Conservation (phyloP, 2,329 filamentous ascomycete genomes). For the Penicillium concentricum region DNA sequence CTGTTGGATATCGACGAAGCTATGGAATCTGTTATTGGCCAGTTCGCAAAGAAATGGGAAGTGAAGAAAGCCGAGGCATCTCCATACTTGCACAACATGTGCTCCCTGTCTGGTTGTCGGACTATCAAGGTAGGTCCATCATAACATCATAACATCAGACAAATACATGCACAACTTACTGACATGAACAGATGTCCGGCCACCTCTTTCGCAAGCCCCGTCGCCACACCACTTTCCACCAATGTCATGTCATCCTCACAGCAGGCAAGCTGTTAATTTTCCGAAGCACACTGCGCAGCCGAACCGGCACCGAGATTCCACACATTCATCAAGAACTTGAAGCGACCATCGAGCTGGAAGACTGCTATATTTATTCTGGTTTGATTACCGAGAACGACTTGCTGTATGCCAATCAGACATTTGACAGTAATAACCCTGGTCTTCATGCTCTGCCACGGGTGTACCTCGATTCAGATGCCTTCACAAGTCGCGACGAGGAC, state of each 20-base stretch:
- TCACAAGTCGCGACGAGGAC: constrained; percentile 63
- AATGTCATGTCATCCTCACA: constrained; percentile 60
- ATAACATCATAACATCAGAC: not conserved
- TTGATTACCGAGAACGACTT: constrained; percentile 62
- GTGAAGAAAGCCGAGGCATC: constrained; percentile 63
- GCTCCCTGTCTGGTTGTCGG: constrained; percentile 62
- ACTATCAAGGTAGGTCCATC: constrained; percentile 49
- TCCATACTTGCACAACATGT: constrained; percentile 66
- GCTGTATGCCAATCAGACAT: constrained; percentile 63
- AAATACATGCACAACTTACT: not conserved
- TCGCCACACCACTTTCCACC: constrained; percentile 60
- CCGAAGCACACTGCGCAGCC: constrained; percentile 56
- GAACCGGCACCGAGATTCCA: constrained; percentile 55
- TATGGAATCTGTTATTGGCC: constrained; percentile 63
- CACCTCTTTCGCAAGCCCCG: constrained; percentile 63
- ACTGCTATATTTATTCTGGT: constrained; percentile 67
- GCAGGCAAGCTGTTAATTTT: constrained; percentile 63
- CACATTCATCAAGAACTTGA: constrained; percentile 64
- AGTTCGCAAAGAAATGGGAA: constrained; percentile 68
- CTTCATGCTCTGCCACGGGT: constrained; percentile 59
- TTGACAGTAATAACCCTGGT: constrained; percentile 62
- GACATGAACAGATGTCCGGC: constrained; percentile 53
- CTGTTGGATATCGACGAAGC: constrained; percentile 64
- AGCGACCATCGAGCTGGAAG: constrained; percentile 57
- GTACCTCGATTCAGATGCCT: constrained; percentile 58